phyloP scores from a whole-genome alignment of 306 rosid species.

The Inga oerstediana region DNA sequence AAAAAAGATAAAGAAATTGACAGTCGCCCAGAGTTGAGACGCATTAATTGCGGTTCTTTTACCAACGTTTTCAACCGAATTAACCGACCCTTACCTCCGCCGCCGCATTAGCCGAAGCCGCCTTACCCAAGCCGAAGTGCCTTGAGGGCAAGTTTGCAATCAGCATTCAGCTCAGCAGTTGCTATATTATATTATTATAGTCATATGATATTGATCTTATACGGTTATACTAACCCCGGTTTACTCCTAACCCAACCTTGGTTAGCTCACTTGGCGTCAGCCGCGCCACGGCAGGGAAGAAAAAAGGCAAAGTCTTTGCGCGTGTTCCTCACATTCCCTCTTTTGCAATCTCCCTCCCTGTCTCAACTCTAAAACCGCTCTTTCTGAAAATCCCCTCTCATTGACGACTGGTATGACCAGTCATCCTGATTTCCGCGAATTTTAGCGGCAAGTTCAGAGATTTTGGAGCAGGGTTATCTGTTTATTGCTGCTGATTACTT shows the following conservation, averaged over 20 bases:
- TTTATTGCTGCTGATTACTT: neutral
- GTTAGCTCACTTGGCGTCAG: conserved; percentile 40
- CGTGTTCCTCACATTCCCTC: conserved; percentile 23
- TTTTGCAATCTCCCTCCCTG: neutral
- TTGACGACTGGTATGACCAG: conserved; percentile 37
- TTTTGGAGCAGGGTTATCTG: neutral
- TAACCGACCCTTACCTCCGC: conserved; percentile 7
- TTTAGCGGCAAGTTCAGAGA: neutral
- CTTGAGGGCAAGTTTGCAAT: neutral
- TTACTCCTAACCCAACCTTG: conserved; percentile 36
- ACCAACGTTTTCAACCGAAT: conserved; percentile 34
- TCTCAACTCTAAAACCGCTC: neutral
- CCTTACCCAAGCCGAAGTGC: neutral
- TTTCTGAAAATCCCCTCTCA: conserved; percentile 15
- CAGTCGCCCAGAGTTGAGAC: neutral
- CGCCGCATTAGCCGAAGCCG: conserved; percentile 21
- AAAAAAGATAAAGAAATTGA: neutral
- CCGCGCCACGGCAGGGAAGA: conserved; percentile 39
- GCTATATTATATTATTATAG: too few relatives aligned
- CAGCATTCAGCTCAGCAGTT: neutral
- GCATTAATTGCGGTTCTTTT: neutral
- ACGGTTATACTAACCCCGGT: neutral
- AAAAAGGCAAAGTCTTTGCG: conserved; percentile 18
- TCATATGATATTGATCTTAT: neutral
- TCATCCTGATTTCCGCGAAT: conserved; percentile 33